Conservation (phyloP, 2,329 filamentous ascomycete species). For the Raffaelea albimanens region DNA sequence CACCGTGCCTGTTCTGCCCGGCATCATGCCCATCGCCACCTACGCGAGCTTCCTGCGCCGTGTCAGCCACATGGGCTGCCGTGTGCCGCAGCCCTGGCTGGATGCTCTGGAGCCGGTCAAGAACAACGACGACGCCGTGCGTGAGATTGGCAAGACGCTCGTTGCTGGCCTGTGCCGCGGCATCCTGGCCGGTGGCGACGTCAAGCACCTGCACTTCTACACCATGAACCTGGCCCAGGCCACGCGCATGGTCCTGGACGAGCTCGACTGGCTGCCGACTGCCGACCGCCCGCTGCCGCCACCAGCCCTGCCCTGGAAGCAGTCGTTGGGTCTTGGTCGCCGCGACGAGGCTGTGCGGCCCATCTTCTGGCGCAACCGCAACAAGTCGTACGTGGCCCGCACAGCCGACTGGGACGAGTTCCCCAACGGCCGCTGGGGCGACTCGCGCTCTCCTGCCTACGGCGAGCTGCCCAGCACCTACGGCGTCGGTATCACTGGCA, state of each 20-base stretch:
- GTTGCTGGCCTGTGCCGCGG: constrained; percentile 85
- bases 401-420: constrained; percentile 99
- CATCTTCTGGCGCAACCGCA: constrained; percentile 97
- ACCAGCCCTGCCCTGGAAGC: constrained; percentile 91
- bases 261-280: constrained; percentile 73
- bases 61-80: constrained; percentile 83
- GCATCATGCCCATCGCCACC: constrained; percentile 93
- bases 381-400: constrained; percentile 88
- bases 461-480: constrained; percentile 89
- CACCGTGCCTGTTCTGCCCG: constrained; percentile 59
- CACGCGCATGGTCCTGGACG: constrained; percentile 87
- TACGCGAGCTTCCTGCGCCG: constrained; percentile 87
- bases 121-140: constrained; percentile 89
- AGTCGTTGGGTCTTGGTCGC: constrained; percentile 80
- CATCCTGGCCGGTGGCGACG: constrained; percentile 65
- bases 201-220: constrained; percentile 92
- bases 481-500: constrained; percentile 85
- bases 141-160: constrained; percentile 78
- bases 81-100: constrained; percentile 73
- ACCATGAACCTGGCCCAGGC: constrained; percentile 98
- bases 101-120: constrained; percentile 82
- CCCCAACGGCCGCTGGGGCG: constrained; percentile 96
- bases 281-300: constrained; percentile 62
- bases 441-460: constrained; percentile 91
- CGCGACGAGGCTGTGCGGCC: constrained; percentile 92